Conservation (phyloP, 805 yeast genomes). For the Metschnikowia kofuensis region DNA sequence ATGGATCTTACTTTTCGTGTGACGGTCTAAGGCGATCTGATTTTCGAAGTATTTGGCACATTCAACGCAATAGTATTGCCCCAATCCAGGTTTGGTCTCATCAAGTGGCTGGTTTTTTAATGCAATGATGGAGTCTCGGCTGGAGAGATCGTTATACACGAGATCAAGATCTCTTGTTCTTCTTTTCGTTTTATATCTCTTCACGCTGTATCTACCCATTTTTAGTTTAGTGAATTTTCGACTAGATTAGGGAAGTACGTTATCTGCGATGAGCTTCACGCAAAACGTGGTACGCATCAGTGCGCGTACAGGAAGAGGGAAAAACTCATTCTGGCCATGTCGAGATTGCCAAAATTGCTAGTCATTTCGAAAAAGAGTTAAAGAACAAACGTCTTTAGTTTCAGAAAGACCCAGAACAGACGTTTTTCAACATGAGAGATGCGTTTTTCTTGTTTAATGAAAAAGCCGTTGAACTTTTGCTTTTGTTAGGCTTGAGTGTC, state of each 20-base stretch:
- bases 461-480: too few relatives aligned
- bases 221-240: neutral
- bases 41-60: slow-evolving; percentile 91
- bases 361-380: too few relatives aligned
- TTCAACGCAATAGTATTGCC: slow-evolving; percentile 90
- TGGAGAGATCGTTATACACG: slow-evolving; percentile 70
- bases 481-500: too few relatives aligned
- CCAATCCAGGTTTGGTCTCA: slow-evolving; percentile 90
- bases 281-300: too few relatives aligned
- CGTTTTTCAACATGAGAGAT: too few relatives aligned
- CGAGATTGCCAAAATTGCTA: too few relatives aligned
- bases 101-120: slow-evolving; percentile 82
- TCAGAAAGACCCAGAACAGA: too few relatives aligned
- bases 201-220: slow-evolving; percentile 88
- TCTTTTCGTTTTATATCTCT: slow-evolving; percentile 86
- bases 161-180: slow-evolving; percentile 81
- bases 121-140: slow-evolving; percentile 57
- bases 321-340: too few relatives aligned
- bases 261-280: neutral
- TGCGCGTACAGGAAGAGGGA: too few relatives aligned
- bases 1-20: slow-evolving; percentile 74
- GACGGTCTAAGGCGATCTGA: slow-evolving; percentile 67
- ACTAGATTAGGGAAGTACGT: neutral
- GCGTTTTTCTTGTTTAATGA: too few relatives aligned
- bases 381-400: too few relatives aligned